Conservation (phyloP, 148 eudicot species). For the Rhododendron williamsianum region DNA sequence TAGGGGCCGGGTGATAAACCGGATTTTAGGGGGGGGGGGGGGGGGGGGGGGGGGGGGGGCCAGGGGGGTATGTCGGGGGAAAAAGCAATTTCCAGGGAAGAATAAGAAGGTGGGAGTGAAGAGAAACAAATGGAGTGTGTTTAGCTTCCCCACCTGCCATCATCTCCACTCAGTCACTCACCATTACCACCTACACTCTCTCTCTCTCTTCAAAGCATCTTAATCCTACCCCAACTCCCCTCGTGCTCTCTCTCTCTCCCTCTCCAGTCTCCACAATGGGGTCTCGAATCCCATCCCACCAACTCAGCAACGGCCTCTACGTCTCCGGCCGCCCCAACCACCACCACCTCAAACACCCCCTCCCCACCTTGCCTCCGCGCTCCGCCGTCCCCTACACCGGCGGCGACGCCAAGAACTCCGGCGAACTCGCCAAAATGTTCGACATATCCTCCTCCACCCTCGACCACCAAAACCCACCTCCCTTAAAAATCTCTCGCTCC, state of each 20-base stretch:
- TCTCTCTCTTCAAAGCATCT: neutral
- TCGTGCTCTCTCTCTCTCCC: neutral
- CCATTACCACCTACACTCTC: neutral
- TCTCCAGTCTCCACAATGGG: slow-evolving; percentile 29
- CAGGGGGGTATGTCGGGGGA: too few species aligned
- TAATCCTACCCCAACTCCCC: neutral
- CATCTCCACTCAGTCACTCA: neutral
- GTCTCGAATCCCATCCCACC: slow-evolving; percentile 59
- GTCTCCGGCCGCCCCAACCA: slow-evolving; percentile 79
- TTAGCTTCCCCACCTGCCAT: neutral
- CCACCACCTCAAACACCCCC: slow-evolving; percentile 28
- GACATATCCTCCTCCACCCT: slow-evolving; percentile 23
- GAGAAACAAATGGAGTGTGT: neutral
- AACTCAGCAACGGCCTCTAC: slow-evolving; percentile 74
- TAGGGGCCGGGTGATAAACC: too few species aligned
- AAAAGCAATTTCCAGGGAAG: too few species aligned
- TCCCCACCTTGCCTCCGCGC: slow-evolving; percentile 45
- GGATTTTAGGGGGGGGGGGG: too few species aligned
- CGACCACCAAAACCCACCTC: slow-evolving; percentile 27
- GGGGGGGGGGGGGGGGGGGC: too few species aligned
- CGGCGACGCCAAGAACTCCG: slow-evolving; percentile 72
- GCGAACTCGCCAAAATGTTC: slow-evolving; percentile 84
- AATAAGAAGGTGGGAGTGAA: neutral
- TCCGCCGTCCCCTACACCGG: slow-evolving; percentile 75
- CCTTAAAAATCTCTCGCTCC: slow-evolving; percentile 26